Conservation (phyloP, 2,329 filamentous ascomycete species). For the Purpureocillium takamizusanense region DNA sequence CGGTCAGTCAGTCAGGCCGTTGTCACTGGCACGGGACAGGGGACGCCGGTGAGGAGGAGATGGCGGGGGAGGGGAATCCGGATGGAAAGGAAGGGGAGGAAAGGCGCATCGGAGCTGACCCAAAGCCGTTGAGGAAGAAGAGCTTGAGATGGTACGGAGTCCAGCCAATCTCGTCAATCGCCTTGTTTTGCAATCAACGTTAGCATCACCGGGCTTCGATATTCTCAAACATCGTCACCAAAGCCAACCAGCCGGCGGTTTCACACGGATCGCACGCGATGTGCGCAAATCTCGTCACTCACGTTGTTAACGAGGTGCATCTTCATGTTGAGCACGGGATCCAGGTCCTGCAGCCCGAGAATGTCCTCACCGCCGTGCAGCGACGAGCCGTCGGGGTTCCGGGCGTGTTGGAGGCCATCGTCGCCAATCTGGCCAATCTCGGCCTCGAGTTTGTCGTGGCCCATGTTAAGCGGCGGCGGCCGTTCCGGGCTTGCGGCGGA, state of each 20-base stretch:
- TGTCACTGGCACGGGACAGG: no score
- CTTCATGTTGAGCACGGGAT: conserved; percentile 54
- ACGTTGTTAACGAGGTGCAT: conserved; percentile 64
- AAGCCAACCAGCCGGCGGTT: no score
- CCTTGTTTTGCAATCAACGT: conserved; percentile 16
- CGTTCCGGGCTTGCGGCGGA: background rate
- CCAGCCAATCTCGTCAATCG: conserved; percentile 52
- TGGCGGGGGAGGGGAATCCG: background rate
- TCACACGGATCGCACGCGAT: no score
- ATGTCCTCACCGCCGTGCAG: conserved; percentile 34
- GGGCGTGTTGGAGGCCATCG: conserved; percentile 3
- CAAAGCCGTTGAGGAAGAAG: conserved; percentile 54
- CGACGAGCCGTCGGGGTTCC: conserved; percentile 11
- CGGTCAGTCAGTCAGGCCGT: no score
- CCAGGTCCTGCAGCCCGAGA: conserved; percentile 45
- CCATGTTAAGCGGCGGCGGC: conserved; percentile 1
- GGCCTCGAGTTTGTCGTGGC: conserved; percentile 8
- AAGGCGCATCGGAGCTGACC: conserved; percentile 17
- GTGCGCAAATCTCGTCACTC: conserved; percentile 14
- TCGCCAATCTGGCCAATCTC: conserved; percentile 2
- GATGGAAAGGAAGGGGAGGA: background rate
- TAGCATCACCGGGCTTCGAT: no score
- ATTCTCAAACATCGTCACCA: no score
- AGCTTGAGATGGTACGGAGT: conserved; percentile 50
- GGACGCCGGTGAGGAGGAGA: no score